Conservation (phyloP, 2,329 filamentous ascomycete species). For the Chaetothyriales sp. region DNA sequence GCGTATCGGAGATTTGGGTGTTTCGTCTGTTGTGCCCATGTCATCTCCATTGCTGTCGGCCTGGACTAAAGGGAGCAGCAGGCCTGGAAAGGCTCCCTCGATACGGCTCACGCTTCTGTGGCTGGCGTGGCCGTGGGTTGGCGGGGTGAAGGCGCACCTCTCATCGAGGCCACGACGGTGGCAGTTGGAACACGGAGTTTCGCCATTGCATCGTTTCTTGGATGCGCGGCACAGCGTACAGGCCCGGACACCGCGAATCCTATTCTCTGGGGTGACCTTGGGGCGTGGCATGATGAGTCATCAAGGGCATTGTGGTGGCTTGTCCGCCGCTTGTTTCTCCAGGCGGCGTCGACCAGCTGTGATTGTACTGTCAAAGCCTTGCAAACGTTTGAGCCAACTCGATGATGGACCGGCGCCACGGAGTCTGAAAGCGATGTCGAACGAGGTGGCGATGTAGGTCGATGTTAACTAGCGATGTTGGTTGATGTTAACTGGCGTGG, state of each 20-base stretch:
- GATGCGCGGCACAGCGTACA: slow-evolving; percentile 36
- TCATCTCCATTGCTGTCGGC: background rate
- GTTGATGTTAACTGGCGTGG: too few species aligned
- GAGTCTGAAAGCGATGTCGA: too few species aligned
- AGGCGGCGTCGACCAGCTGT: background rate
- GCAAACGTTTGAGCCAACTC: background rate
- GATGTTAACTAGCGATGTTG: too few species aligned
- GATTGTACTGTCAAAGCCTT: background rate
- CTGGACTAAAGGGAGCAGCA: background rate
- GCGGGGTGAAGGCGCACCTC: background rate
- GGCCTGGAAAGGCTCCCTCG: background rate
- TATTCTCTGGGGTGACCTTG: slow-evolving; percentile 37
- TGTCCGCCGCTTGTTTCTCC: too few species aligned
- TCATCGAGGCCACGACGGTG: slow-evolving; percentile 11
- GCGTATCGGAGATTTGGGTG: background rate
- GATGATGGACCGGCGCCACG: too few species aligned
- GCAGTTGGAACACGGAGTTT: slow-evolving; percentile 37
- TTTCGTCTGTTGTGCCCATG: background rate
- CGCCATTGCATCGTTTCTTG: slow-evolving; percentile 40
- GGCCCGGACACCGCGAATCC: slow-evolving; percentile 37
- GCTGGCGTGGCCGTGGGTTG: background rate
- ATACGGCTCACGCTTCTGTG: background rate
- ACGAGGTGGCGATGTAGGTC: too few species aligned
- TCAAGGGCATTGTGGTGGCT: background rate
- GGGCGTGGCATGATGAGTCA: slow-evolving; percentile 36